phyloP scores from a whole-genome alignment of 306 rosid genomes.

The Hippophae tibetana region DNA sequence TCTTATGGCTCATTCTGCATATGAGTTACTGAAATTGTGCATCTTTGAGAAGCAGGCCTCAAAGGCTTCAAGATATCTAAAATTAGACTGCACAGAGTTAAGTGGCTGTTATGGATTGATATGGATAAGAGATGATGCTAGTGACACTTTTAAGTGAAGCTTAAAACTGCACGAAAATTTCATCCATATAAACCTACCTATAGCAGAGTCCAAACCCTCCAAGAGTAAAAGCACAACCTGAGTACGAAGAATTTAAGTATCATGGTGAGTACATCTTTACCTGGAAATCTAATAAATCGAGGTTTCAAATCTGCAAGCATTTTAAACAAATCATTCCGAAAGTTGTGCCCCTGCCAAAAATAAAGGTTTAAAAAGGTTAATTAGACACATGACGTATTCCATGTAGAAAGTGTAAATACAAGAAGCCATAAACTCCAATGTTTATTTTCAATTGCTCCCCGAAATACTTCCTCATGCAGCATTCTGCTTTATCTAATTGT shows the following conservation, averaged over 20 bases:
- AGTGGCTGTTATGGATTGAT: no score
- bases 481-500: no score
- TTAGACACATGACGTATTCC: neutral
- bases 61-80: no score
- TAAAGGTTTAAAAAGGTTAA: conserved; percentile 17
- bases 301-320: conserved; percentile 59
- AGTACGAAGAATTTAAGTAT: conserved; percentile 8
- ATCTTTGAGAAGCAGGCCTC: no score
- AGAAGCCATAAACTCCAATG: neutral
- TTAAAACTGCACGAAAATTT: neutral
- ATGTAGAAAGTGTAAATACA: neutral
- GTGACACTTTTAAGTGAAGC: no score
- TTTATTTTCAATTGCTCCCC: no score
- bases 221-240: neutral
- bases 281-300: conserved; percentile 79
- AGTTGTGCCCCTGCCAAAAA: conserved; percentile 69
- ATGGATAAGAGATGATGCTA: no score
- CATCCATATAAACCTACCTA: neutral
- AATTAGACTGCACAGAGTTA: no score
- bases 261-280: conserved; percentile 25
- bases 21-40: no score
- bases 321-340: conserved; percentile 59
- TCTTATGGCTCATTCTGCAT: no score
- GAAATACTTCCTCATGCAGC: no score
- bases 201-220: neutral